These are phyloP conservation scores for Solanum tarapatanum DNA, from an alignment of 257 asterid genomes.

Conservation along the genomic window DNA sequence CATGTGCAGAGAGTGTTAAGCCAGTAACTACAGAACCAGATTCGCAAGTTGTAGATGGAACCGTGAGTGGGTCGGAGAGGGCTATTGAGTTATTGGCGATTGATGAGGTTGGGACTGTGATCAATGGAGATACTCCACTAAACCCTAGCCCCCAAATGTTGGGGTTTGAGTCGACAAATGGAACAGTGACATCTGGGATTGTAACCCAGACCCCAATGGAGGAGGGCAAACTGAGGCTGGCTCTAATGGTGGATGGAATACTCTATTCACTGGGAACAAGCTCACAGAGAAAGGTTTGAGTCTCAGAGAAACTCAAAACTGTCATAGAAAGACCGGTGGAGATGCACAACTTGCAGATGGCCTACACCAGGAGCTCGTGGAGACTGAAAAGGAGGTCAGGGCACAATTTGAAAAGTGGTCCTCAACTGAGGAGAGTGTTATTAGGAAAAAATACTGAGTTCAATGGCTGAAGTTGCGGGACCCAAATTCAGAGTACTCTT, in stretches of 20 bases:
- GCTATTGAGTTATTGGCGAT: not conserved
- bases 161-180: not conserved
- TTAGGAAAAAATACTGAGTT: not conserved
- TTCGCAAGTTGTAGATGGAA: not conserved
- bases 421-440: not conserved
- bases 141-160: not conserved
- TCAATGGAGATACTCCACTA: not conserved
- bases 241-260: not conserved
- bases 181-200: not conserved
- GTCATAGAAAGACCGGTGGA: not conserved
- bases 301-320: not conserved
- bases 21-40: not conserved
- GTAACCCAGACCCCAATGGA: not conserved
- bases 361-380: not conserved
- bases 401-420: not conserved
- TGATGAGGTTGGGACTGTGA: not conserved
- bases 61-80: not conserved
- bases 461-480: not conserved
- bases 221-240: not conserved
- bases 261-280: not conserved
- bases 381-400: not conserved
- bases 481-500: not conserved
- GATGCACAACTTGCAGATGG: not conserved
- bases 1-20: not conserved
- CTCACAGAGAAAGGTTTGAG: not conserved